Base-by-base conservation (phyloP, 1,139 yeast species). In the Saccharomyces hybrid region DNA sequence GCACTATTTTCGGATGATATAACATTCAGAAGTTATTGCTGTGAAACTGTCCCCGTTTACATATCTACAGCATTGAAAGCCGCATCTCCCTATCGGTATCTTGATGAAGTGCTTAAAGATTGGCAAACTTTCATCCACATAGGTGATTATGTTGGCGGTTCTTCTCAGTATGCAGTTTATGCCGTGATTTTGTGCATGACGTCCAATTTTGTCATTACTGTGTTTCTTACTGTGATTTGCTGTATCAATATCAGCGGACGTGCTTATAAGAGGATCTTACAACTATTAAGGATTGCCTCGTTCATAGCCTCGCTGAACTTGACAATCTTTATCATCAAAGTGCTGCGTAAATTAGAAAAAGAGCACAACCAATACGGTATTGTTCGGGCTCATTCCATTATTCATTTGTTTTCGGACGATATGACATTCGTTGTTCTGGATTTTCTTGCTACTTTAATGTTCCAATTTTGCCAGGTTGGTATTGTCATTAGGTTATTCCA, bases 381-480 rank as follows among this genome's bases (percentile, higher is more conserved):
- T 53, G 74, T 82, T 14, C 80, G 83, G 28, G 82, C 85, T 1
- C 78, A 75, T 2, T 64, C 72, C 48, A 68, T 88, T 31, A 68
- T 85, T 27, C 72, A 73, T 47, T 67, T 71, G 12, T 70, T 87
- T n/a, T 76, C 81, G 59, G 64, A 65, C 2, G 78, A 80, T 44
- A 61, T 73, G 5, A 77, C 80, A 21, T 78, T 86, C 59, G 78
- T 81, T 54, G 75, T 82, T 7, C 72, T 87, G n/a, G 89, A 84
- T 61, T 74, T 87, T 47, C 65, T 88, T 1, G 80, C 83, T 29
- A 83, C 83, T 24, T 69, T 85, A 6, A 64, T 86, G 4, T 73
- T 86, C 21, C 86, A 84, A 66, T 73, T 87, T 38, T 83, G 88
- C 55, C 93, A 87, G 66, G 90, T 87, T 0, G 91, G 86, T 64